Percentiles rank a stretch among this genome's conserved stretches.
Conservation (phyloP, 768 basidiomycete genomes). For the Boletus tylopilopsis region DNA sequence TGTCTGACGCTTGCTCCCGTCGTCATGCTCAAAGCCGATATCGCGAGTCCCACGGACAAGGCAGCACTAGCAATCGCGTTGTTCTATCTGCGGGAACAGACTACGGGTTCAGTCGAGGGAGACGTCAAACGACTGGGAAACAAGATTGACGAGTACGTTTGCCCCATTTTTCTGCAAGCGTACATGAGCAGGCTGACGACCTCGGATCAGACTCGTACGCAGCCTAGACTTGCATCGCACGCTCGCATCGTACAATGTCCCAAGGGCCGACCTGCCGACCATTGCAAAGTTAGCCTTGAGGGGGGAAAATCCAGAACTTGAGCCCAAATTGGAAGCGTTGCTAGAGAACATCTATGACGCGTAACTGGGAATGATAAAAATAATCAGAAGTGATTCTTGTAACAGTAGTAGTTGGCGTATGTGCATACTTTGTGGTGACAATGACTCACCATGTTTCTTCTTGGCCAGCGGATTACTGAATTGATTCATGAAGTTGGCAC, state of each 20-base stretch:
- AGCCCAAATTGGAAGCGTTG: slow-evolving; percentile 42
- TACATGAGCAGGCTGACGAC: slow-evolving; percentile 5
- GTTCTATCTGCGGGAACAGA: slow-evolving; percentile 54
- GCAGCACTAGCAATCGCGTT: slow-evolving; percentile 52
- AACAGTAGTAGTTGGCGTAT: too few relatives aligned
- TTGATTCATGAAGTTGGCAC: slow-evolving; percentile 18
- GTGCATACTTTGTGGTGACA: too few relatives aligned
- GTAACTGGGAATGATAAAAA: background rate
- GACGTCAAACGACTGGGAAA: slow-evolving; percentile 53
- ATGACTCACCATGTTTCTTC: background rate
- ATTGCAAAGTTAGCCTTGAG: slow-evolving; percentile 40
- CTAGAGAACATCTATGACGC: slow-evolving; percentile 44
- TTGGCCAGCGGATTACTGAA: background rate
- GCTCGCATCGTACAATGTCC: slow-evolving; percentile 62
- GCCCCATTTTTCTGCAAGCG: background rate
- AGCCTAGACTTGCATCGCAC: slow-evolving; percentile 56
- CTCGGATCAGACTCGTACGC: slow-evolving; percentile 48
- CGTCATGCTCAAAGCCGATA: slow-evolving; percentile 54
- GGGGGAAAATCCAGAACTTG: slow-evolving; percentile 34
- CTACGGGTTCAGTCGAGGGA: slow-evolving; percentile 62
- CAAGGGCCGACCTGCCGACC: slow-evolving; percentile 46
- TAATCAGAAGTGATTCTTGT: too few relatives aligned
- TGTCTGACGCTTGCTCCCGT: slow-evolving; percentile 70
- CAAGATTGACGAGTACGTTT: slow-evolving; percentile 51
- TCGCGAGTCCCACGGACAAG: slow-evolving; percentile 60